These are phyloP conservation scores for Aureobasidium lini DNA, from an alignment of 2,329 filamentous ascomycete species.

Conservation along the genomic window DNA sequence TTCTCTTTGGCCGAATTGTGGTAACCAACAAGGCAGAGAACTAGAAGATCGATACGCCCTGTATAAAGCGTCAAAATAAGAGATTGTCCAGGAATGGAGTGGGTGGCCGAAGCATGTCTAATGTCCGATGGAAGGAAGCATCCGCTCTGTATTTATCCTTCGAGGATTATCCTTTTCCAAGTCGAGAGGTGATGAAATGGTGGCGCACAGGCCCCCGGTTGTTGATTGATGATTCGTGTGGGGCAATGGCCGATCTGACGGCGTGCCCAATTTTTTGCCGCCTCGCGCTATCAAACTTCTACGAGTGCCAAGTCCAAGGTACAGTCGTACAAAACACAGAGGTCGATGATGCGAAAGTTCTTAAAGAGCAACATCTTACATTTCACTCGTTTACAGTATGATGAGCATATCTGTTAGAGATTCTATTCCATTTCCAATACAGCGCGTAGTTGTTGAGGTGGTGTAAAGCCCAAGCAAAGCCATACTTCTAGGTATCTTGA, in stretches of 20 bases:
- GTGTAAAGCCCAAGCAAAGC: neutral
- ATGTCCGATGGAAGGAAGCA: neutral
- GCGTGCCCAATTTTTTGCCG: neutral
- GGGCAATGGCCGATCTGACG: neutral
- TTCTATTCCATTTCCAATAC: too few relatives aligned
- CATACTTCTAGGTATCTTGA: neutral
- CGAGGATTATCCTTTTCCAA: conserved; percentile 3
- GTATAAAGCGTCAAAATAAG: neutral
- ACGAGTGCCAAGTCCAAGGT: neutral
- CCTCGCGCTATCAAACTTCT: neutral
- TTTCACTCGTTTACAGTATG: too few relatives aligned
- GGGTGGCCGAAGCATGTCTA: neutral
- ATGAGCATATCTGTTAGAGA: too few relatives aligned
- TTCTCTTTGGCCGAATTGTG: neutral
- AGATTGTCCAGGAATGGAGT: neutral
- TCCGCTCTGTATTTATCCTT: neutral
- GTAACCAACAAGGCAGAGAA: neutral
- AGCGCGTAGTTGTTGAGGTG: neutral
- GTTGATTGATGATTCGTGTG: neutral
- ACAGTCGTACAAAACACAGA: neutral
- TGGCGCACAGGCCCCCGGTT: neutral
- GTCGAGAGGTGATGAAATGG: conserved; percentile 3
- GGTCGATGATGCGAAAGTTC: neutral
- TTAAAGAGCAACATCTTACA: too few relatives aligned
- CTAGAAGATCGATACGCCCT: neutral